Percentiles rank a stretch among this genome's conserved stretches.
phyloP scores from a whole-genome alignment of 257 asterid species.

The Hygrophila difformis region DNA sequence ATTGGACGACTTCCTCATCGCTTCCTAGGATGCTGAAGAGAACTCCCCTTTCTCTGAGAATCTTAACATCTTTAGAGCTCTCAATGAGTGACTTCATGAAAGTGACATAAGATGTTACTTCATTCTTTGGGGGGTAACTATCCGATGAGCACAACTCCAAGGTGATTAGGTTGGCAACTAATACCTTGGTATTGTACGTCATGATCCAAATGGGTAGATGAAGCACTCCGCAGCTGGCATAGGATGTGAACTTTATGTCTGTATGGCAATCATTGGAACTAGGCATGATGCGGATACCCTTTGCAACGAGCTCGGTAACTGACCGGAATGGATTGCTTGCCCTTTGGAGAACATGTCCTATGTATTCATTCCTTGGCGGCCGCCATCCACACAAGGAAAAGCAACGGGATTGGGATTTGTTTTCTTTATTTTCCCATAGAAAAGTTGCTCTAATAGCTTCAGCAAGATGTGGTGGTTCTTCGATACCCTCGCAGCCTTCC shows the following conservation, averaged over 20 bases:
- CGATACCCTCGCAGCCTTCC: no score
- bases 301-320: background rate
- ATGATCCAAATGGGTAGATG: slow-evolving; percentile 1
- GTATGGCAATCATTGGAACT: slow-evolving; percentile 2
- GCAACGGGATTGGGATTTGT: no score
- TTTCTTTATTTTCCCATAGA: background rate
- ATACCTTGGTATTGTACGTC: background rate
- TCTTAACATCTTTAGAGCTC: slow-evolving; percentile 15
- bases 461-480: slow-evolving; percentile 14
- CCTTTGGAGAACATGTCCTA: background rate
- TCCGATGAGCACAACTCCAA: slow-evolving; percentile 19
- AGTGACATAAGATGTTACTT: slow-evolving; percentile 17
- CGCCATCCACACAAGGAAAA: no score
- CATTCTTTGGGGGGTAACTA: background rate
- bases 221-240: background rate
- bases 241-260: slow-evolving; percentile 3
- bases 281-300: slow-evolving; percentile 5
- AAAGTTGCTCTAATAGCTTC: background rate
- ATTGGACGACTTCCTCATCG: slow-evolving; percentile 20
- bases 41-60: slow-evolving; percentile 17
- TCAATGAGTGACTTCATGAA: slow-evolving; percentile 27
- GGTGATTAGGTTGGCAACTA: slow-evolving; percentile 20
- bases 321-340: background rate
- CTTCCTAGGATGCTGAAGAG: slow-evolving; percentile 18
- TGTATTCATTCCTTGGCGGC: background rate